Evolutionary conservation across 1,284 basidiomycete genomes (phyloP).

Genomic region (Cryptococcus floricola): DNA sequence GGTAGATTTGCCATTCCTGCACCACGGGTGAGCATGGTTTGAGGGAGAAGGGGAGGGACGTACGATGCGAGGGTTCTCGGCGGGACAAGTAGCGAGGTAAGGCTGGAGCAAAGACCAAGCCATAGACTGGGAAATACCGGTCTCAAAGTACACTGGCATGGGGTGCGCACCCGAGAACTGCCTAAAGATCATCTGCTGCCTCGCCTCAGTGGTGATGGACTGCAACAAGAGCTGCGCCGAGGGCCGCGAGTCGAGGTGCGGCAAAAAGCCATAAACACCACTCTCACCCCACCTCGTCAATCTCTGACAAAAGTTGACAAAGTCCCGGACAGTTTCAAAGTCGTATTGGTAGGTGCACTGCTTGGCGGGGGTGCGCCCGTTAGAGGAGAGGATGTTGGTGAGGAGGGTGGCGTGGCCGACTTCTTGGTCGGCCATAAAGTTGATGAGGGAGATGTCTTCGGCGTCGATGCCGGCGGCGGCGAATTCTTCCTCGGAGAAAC

Average conservation of each 20-base stretch:
- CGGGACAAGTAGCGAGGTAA: slow-evolving; percentile 59
- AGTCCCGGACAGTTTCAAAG: slow-evolving; percentile 59
- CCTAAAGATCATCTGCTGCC: slow-evolving; percentile 66
- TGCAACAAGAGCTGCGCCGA: slow-evolving; percentile 59
- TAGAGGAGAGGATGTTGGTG: slow-evolving; percentile 35
- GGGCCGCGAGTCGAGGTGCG: slow-evolving; percentile 60
- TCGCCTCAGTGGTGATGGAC: slow-evolving; percentile 61
- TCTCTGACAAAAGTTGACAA: slow-evolving; percentile 62
- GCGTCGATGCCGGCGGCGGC: slow-evolving; percentile 57
- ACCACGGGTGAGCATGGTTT: not conserved
- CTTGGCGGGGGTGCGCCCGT: slow-evolving; percentile 26
- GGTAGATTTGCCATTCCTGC: slow-evolving; percentile 37
- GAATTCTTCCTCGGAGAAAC: slow-evolving; percentile 59
- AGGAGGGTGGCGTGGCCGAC: slow-evolving; percentile 43
- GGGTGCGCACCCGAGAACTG: slow-evolving; percentile 62
- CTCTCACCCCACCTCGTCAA: slow-evolving; percentile 57
- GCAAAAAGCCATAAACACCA: slow-evolving; percentile 49
- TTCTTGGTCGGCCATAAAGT: slow-evolving; percentile 45
- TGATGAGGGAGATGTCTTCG: slow-evolving; percentile 54
- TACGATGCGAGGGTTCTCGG: slow-evolving; percentile 56
- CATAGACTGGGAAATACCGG: slow-evolving; percentile 20
- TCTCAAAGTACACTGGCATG: slow-evolving; percentile 55
- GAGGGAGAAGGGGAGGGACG: not conserved
- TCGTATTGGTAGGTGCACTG: slow-evolving; percentile 63
- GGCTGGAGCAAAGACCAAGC: slow-evolving; percentile 60